Evolutionary conservation across 305 asterid species (phyloP).

Genomic region (Solanum hybrid): DNA sequence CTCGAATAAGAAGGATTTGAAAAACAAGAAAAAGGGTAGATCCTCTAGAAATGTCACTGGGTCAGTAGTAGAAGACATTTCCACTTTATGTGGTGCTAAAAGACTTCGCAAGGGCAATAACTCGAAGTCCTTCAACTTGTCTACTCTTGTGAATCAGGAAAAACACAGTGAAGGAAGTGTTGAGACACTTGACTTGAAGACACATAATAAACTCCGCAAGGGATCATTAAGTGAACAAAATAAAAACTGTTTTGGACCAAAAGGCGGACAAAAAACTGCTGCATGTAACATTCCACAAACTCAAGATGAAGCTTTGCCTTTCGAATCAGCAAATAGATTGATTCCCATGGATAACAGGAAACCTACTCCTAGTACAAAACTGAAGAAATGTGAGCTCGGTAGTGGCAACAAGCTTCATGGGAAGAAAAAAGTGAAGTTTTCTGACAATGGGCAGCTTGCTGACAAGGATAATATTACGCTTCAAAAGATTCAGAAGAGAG

Average conservation of each 20-base stretch:
- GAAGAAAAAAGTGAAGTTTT: slow-evolving; percentile 41
- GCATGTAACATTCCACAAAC: slow-evolving; percentile 13
- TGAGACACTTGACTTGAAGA: slow-evolving; percentile 10
- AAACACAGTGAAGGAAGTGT: slow-evolving; percentile 12
- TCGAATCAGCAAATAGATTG: slow-evolving; percentile 19
- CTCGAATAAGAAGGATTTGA: slow-evolving; percentile 16
- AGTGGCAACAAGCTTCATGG: slow-evolving; percentile 15
- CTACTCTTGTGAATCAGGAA: slow-evolving; percentile 24
- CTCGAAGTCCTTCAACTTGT: slow-evolving; percentile 6
- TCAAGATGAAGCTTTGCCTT: slow-evolving; percentile 16
- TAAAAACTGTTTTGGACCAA: slow-evolving; percentile 4
- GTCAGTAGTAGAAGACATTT: slow-evolving; percentile 8
- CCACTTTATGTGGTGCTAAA: slow-evolving; percentile 16
- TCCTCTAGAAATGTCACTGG: slow-evolving; percentile 10
- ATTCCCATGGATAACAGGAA: slow-evolving; percentile 12
- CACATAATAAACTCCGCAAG: slow-evolving; percentile 9
- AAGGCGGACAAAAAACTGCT: slow-evolving; percentile 21
- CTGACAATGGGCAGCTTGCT: slow-evolving; percentile 20
- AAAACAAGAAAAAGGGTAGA: slow-evolving; percentile 8
- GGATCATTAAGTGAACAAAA: slow-evolving; percentile 10
- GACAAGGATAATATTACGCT: slow-evolving; percentile 9
- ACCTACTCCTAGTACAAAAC: slow-evolving; percentile 11
- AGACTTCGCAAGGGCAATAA: slow-evolving; percentile 14
- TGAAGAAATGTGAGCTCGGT: slow-evolving; percentile 9
- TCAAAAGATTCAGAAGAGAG: neutral